Percentiles rank a stretch among this genome's conserved stretches.
These are phyloP conservation scores for Triticum dicoccoides DNA, from an alignment of 176 grass and related monocot genomes.

Conservation along the genomic window DNA sequence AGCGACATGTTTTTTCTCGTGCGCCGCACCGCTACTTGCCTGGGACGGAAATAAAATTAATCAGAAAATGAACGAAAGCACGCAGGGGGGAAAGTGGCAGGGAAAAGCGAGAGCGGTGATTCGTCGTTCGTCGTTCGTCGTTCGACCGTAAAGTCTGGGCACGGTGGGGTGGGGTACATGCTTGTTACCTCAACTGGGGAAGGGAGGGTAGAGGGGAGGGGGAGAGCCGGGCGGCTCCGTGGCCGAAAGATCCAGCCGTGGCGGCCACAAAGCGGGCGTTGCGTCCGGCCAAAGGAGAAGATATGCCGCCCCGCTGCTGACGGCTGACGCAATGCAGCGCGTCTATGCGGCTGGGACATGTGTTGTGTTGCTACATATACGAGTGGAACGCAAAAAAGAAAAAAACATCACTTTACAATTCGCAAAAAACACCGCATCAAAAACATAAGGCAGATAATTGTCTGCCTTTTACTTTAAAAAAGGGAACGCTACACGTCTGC, in stretches of 20 bases:
- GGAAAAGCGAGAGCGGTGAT: slow-evolving; percentile 4
- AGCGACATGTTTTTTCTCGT: slow-evolving; percentile 29
- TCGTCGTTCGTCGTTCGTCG: slow-evolving; percentile 1
- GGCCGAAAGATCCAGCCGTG: neutral
- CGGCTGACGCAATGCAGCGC: too few relatives aligned
- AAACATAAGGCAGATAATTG: too few relatives aligned
- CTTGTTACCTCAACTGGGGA: neutral
- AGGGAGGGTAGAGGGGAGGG: neutral
- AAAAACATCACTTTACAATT: too few relatives aligned
- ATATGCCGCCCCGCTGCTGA: neutral
- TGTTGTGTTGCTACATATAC: neutral
- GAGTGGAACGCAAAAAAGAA: too few relatives aligned
- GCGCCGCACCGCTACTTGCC: neutral
- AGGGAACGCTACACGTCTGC: too few relatives aligned
- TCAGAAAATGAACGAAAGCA: neutral
- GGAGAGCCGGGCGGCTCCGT: neutral
- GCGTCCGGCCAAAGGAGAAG: neutral
- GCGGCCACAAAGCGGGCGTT: neutral
- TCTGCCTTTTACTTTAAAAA: too few relatives aligned
- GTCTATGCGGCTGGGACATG: neutral
- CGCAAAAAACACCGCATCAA: too few relatives aligned
- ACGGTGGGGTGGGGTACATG: neutral
- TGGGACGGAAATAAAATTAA: neutral
- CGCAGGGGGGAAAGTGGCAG: slow-evolving; percentile 9
- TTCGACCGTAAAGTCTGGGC: neutral